Evolutionary conservation across 495 filamentous ascomycete species (phyloP), one percentile per base, ranked within the genome.

Genomic region (Xylaria cubensis): DNA sequence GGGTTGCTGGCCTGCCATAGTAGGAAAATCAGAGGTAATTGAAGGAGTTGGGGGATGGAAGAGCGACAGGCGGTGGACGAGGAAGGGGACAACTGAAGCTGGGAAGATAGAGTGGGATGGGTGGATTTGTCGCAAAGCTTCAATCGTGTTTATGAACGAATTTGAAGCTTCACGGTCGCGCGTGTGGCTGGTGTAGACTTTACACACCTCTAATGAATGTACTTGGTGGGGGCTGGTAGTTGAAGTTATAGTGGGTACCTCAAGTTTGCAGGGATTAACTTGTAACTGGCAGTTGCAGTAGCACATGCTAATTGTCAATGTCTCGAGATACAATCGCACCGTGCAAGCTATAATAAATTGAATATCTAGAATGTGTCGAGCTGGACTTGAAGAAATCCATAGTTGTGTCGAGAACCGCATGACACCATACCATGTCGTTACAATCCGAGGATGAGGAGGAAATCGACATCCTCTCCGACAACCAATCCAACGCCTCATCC

Each of bases 391-490:
- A 41, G 9, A 32, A 2, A 32, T 1, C 13, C 6, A 48, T 34
- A 15, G 62, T 9, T 13, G 12, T 15, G 24, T 17, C 24, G 6
- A 34, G 1, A 29, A 63, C 39, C n/a, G 0, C 61, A 39, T 39
- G 29, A 10, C 21, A 26, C 13, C 36, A 3, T 34, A 9, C 55
- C 6, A 88, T 87, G 84, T 78, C 85, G 32, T 73, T 83, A 67
- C 83, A 78, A 29, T 85, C 84, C n/a, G 85, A 85, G 71, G 85
- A 86, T 72, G 85, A 86, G n/a, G 85, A 86, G n/a, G 83, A 84
- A 34, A 81, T 81, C 44, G 55, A 72, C 13, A 77, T 81, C 71
- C 77, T 83, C 72, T 82, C 81, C n/a, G 80, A 82, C 55, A 75
- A 76, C 71, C 78, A 78, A 21, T 80, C 77, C 42, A 76, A 79